Percentiles rank a stretch among this genome's conserved stretches.
These are phyloP conservation scores for Daedalea quercina DNA, from an alignment of 768 basidiomycete species.

Conservation along the genomic window DNA sequence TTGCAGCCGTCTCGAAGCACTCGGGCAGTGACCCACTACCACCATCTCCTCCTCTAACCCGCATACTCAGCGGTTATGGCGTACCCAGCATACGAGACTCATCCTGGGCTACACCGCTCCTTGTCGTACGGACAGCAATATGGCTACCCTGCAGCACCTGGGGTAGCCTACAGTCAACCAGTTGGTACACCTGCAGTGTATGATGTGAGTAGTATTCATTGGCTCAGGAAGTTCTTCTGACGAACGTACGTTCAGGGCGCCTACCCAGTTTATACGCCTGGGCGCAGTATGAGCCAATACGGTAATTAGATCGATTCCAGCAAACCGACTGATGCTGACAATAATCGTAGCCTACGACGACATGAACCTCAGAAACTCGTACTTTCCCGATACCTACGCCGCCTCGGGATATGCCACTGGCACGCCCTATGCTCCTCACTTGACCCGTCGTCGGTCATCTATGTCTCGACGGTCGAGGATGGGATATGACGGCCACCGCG, in stretches of 20 bases:
- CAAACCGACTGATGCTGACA: neutral
- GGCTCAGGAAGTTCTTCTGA: neutral
- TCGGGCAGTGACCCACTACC: neutral
- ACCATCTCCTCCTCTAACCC: neutral
- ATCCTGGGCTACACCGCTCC: conserved; percentile 24
- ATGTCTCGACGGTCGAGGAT: conserved; percentile 28
- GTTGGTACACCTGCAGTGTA: conserved; percentile 29
- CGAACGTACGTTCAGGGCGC: conserved; percentile 28
- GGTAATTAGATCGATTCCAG: conserved; percentile 5
- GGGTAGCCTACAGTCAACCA: conserved; percentile 32
- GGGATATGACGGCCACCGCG: conserved; percentile 35
- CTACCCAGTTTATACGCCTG: conserved; percentile 38
- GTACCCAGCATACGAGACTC: conserved; percentile 35
- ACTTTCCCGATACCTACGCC: conserved; percentile 32
- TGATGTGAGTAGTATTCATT: conserved; percentile 31
- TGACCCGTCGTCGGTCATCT: conserved; percentile 34
- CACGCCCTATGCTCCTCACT: conserved; percentile 12
- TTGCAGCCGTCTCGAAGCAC: neutral
- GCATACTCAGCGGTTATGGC: conserved; percentile 26
- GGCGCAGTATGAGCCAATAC: conserved; percentile 18
- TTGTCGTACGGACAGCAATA: conserved; percentile 18
- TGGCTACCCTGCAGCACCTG: conserved; percentile 6
- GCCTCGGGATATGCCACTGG: conserved; percentile 6
- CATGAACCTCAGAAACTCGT: conserved; percentile 38
- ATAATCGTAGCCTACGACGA: conserved; percentile 46